Base-by-base conservation (phyloP, 495 filamentous ascomycete genomes). In the Entonaema liquescens region DNA sequence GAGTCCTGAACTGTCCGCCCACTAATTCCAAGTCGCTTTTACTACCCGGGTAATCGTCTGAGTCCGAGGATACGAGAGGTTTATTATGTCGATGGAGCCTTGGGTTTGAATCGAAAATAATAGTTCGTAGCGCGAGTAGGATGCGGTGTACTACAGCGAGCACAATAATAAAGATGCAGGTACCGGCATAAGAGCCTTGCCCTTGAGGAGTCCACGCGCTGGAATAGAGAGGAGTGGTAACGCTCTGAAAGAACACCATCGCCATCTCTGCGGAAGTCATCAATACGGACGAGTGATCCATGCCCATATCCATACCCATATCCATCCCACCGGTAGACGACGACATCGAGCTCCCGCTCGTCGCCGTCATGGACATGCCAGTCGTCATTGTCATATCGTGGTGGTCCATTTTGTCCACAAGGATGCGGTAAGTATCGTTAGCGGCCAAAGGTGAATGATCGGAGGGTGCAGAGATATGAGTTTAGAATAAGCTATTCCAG, bases 111-210 rank as follows among this genome's bases (percentile, higher is more conserved):
- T 65, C 55, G 42, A 68, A 68, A 7, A 65, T 7, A 31, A 68
- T 59, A 21, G 70, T 65, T 17, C 70, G 61, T 3, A 88, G 79
- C 3, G 91, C 92, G 35, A 90, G 78, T 3, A 92, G 78, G n/a
- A 78, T 80, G 17, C 92, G 89, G 73, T 85, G 87, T 54, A 91
- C 76, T 59, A 90, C 79, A 19, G 88, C 87, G 31, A 94, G 85
- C 13, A 89, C 64, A 74, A 92, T 87, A 58, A 94, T 83, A 73
- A 93, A 93, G 62, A 94, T 88, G 72, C 92, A 94, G 25, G 90
- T 92, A 17, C 87, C 91, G 0, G 89, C 91, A 69, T 95, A 95
- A 33, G 79, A 73, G 33, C 89, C 89, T 1, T 83, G 79, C 26
- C 81, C 86, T 3, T 80, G 82, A 2, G 92, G 93, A 0, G 86